Conservation (phyloP, 164 flowering plant genomes). For the Sedum album region DNA sequence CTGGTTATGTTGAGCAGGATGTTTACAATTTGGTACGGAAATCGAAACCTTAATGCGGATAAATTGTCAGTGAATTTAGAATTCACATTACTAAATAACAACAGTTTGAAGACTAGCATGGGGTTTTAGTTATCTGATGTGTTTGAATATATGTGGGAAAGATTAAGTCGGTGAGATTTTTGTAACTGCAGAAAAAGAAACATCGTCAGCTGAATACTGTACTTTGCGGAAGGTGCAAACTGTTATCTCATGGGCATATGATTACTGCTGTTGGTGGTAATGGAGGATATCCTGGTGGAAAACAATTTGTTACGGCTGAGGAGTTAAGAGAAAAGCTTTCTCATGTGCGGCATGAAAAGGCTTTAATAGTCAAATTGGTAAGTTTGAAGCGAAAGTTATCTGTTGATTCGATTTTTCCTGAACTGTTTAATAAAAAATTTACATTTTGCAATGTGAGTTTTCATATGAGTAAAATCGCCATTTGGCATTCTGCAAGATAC, state of each 20-base stretch:
- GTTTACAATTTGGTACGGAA: constrained; percentile 62
- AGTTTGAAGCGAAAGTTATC: constrained; percentile 4
- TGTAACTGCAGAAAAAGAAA: constrained; percentile 70
- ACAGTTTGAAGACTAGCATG: too few relatives aligned
- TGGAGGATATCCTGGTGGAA: constrained; percentile 96
- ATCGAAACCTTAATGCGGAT: too few relatives aligned
- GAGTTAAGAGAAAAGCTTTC: constrained; percentile 79
- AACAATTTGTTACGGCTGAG: constrained; percentile 83
- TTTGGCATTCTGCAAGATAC: not conserved
- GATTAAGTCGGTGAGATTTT: constrained; percentile 2
- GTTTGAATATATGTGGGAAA: not conserved
- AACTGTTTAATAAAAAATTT: not conserved
- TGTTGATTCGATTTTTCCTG: not conserved
- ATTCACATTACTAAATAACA: too few relatives aligned
- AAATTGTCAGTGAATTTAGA: too few relatives aligned
- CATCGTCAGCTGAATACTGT: constrained; percentile 81
- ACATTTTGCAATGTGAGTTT: not conserved
- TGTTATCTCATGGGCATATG: constrained; percentile 93
- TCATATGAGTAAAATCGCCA: not conserved
- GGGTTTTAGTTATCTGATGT: not conserved
- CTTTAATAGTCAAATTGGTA: constrained; percentile 82
- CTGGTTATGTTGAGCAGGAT: constrained; percentile 70
- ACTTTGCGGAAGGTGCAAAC: constrained; percentile 81
- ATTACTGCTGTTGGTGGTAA: constrained; percentile 97
- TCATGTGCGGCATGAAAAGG: constrained; percentile 73